Base-by-base conservation (phyloP, 352 stramenopile genomes). In the Thraustotheca clavata region DNA sequence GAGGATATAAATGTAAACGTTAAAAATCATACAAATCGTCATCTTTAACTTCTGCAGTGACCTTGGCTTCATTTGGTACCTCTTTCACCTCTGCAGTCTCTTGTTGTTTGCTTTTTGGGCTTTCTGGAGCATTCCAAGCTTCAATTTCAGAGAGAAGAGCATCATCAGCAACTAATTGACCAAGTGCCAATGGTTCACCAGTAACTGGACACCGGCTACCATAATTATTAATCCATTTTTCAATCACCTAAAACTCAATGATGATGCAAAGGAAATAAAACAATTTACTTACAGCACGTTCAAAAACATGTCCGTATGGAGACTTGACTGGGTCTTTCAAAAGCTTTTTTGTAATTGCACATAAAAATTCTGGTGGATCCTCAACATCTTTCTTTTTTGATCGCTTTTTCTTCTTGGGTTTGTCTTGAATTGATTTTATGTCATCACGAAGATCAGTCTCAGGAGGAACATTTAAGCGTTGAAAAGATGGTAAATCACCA, bases 201-300 rank as follows among this genome's bases (percentile, higher is more conserved):
- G 80, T 89, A 24, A 91, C 62, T 29, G 82, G 84, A 39, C 82
- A 94, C 20, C 82, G 79, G 46, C 91, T 91, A 43, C 82, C 84
- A 67, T 91, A 93, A 62, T 91, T 80, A 27, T 77, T 76, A 34
- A 91, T 88, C 82, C 84, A 91, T 12, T 76, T 75, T 54, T 94
- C 79, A 48, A 94, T 83, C 20, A 91, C 79, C 27, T 82, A 49
- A 2, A 3, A 1, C 50, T 27, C 20, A 49, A 14, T 14, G 27
- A 2, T 11, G n/a, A n/a, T n/a, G n/a, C 38, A 46, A 60, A 60
- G 20, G n/a, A 38, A 49, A 60, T 8, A 9, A 52, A 24, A 11
- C 40, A 55, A 55, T 46, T 41, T 2, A 24, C 14, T 2, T 40
- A 60, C 50, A 20, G 12, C 73, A 7, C 77, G 73, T 61, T 93